phyloP scores from a whole-genome alignment of 352 stramenopile species.

The Peronospora belbahrii region DNA sequence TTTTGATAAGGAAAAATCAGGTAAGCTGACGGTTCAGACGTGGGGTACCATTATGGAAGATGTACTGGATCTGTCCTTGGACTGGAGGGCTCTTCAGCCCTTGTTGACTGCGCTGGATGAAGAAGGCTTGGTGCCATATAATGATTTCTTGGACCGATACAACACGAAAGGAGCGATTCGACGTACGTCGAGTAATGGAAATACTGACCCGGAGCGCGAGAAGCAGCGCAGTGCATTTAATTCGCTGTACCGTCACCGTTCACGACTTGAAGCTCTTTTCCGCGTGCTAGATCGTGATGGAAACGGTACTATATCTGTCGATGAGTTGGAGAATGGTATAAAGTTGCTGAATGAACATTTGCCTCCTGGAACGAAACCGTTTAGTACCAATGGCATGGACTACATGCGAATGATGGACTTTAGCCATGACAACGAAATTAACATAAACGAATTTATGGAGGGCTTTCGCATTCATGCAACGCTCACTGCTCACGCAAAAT shows the following conservation, averaged over 20 bases:
- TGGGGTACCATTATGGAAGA: slow-evolving; percentile 74
- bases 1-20: slow-evolving; percentile 31
- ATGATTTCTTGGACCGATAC: slow-evolving; percentile 70
- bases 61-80: slow-evolving; percentile 67
- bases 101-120: slow-evolving; percentile 64
- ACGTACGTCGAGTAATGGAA: slow-evolving; percentile 16
- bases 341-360: slow-evolving; percentile 76
- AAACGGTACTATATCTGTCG: slow-evolving; percentile 75
- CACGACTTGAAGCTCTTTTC: slow-evolving; percentile 78
- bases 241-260: slow-evolving; percentile 73
- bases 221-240: slow-evolving; percentile 71
- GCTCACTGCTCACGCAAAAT: slow-evolving; percentile 81
- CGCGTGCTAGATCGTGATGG: slow-evolving; percentile 71
- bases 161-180: slow-evolving; percentile 41
- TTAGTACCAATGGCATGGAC: slow-evolving; percentile 60
- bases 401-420: slow-evolving; percentile 86
- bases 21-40: slow-evolving; percentile 35
- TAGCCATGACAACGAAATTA: slow-evolving; percentile 79
- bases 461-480: slow-evolving; percentile 83
- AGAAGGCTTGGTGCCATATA: slow-evolving; percentile 62
- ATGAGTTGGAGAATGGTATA: slow-evolving; percentile 76
- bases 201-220: slow-evolving; percentile 34
- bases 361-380: slow-evolving; percentile 53
- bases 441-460: slow-evolving; percentile 89
- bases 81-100: slow-evolving; percentile 71